Evolutionary conservation across 495 filamentous ascomycete species (phyloP), one percentile per base, ranked within the genome.

Genomic region (Aspergillus steynii): DNA sequence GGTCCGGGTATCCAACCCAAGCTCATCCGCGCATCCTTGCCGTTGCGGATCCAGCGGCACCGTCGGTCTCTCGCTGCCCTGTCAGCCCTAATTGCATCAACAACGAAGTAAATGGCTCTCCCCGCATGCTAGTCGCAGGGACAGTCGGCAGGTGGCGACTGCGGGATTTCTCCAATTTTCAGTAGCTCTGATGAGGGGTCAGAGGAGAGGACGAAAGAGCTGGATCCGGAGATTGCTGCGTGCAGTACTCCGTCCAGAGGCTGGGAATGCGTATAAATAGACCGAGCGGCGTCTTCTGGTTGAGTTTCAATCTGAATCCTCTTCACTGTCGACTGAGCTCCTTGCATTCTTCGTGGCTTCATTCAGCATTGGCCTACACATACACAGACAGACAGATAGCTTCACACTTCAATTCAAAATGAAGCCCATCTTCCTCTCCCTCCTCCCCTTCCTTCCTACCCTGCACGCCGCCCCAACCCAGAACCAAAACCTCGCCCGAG

Each of bases 401-500:
- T 20, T 20, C 20, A 20, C 20, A 20, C 20, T 20, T 20, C 20
- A 20, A 20, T 20, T 28, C 51, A 64, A 4, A 25, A 67, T 67
- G 65, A 68, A 68, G 62, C 53, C 61, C 20, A 49, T 42, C 26
- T 29, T 65, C 15, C 28, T 48, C 29, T 47, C 46, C 27, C 31
- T 62, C 6, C 29, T 62, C 29, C 54, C 20, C 15, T 59, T 61
- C 20, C 29, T 26, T 1, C 15, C 27, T 37, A 60, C 28, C 28
- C 50, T 56, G 3, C 27, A 65, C 47, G 68, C 55, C 29, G 70
- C 67, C 25, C 74, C 72, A 8, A 37, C 56, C 12, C 10, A 14
- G 4, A 50, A 50, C 12, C 10, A 14, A 12, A 50, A 50, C n/a
- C 56, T 65, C 5, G 55, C 57, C 12, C 61, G 63, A 46, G 20